A percentile compares a stretch with the other conserved stretches of the same genome.
phyloP scores from a whole-genome alignment of 345 rosid species.

The Ricinus communis region DNA sequence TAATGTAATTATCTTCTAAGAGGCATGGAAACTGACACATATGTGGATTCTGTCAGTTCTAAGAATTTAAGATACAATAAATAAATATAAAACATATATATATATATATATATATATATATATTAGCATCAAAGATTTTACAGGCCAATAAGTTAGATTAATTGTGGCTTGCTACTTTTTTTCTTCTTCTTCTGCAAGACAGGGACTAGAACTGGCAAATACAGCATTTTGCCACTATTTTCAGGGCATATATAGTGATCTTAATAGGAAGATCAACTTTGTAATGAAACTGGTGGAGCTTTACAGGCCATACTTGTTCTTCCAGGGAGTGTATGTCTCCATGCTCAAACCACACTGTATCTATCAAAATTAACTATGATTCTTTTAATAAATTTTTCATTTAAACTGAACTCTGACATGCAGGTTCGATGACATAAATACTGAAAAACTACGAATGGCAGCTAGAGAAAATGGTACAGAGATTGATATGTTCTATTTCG shows the following conservation, averaged over 20 bases:
- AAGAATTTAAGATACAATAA: no score
- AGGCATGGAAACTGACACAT: no score
- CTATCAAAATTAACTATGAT: neutral
- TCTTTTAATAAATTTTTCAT: no score
- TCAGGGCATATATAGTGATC: slow-evolving; percentile 37
- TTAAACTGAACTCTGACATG: neutral
- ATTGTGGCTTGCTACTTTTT: no score
- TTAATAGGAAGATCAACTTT: slow-evolving; percentile 51
- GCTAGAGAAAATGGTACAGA: slow-evolving; percentile 37
- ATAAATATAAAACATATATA: no score
- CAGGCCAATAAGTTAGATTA: no score
- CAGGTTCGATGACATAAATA: slow-evolving; percentile 72
- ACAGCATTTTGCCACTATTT: slow-evolving; percentile 43
- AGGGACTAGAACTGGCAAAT: slow-evolving; percentile 55
- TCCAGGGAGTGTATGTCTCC: slow-evolving; percentile 63
- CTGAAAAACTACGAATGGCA: slow-evolving; percentile 39
- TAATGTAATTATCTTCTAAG: no score
- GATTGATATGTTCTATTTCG: slow-evolving; percentile 42
- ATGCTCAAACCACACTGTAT: neutral
- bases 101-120: no score
- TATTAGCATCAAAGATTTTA: no score
- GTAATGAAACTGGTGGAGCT: slow-evolving; percentile 70
- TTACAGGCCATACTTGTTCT: slow-evolving; percentile 79
- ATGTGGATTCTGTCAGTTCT: no score
- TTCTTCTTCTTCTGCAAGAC: neutral